Evolutionary conservation across 2,329 filamentous ascomycete genomes (phyloP).

Genomic region (Iodosphaeria phyllophila): DNA sequence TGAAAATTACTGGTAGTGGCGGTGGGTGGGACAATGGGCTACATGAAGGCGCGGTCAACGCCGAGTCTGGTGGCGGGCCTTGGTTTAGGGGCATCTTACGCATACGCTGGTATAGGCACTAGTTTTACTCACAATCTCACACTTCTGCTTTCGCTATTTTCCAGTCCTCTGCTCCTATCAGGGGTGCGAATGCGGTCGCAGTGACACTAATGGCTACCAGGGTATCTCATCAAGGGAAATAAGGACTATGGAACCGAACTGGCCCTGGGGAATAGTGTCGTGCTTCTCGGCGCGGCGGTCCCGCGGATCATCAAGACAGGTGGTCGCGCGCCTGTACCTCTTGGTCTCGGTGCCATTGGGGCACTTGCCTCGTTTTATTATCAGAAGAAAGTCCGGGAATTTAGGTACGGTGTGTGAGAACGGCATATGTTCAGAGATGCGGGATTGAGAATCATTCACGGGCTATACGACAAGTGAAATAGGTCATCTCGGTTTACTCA

Average conservation of each 20-base stretch:
- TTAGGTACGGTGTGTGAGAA: slow-evolving; percentile 18
- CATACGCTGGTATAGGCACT: slow-evolving; percentile 10
- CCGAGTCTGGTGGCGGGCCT: slow-evolving; percentile 16
- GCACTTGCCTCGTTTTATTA: slow-evolving; percentile 20
- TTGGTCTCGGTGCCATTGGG: slow-evolving; percentile 15
- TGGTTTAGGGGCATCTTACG: slow-evolving; percentile 14
- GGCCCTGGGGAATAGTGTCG: slow-evolving; percentile 19
- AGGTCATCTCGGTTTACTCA: no score
- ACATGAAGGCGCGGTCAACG: slow-evolving; percentile 11
- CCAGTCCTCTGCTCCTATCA: background rate
- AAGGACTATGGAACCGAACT: slow-evolving; percentile 22
- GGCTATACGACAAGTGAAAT: no score
- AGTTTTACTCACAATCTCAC: background rate
- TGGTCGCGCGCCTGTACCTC: slow-evolving; percentile 16
- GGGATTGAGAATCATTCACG: no score
- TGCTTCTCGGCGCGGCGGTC: slow-evolving; percentile 17
- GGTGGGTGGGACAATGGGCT: slow-evolving; percentile 14
- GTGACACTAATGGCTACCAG: slow-evolving; percentile 6
- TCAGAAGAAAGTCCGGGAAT: slow-evolving; percentile 21
- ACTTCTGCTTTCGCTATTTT: background rate
- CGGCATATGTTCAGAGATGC: no score
- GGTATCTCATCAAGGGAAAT: slow-evolving; percentile 21
- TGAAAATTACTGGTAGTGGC: slow-evolving; percentile 9
- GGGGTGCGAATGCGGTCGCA: background rate
- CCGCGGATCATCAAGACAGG: slow-evolving; percentile 19